Conservation (phyloP, 768 basidiomycete genomes). For the Cyathus striatus region DNA sequence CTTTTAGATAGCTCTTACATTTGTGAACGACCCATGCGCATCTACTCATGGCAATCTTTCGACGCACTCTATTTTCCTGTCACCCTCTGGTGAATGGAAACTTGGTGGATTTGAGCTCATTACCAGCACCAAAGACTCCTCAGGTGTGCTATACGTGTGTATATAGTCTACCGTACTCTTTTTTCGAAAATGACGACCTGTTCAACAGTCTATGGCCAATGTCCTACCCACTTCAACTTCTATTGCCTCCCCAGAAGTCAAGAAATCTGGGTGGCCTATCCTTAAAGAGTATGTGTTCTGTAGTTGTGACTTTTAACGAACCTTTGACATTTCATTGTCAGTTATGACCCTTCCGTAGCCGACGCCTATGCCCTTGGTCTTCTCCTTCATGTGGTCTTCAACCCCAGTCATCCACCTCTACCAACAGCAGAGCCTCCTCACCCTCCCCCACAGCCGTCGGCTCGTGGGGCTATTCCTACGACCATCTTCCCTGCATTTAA, state of each 20-base stretch:
- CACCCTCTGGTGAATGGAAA: conserved; percentile 95
- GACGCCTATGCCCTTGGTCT: conserved; percentile 90
- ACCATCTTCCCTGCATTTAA: conserved; percentile 79
- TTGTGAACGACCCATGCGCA: conserved; percentile 78
- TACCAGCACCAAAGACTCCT: conserved; percentile 77
- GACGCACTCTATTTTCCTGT: conserved; percentile 79
- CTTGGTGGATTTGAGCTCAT: conserved; percentile 91
- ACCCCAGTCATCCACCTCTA: conserved; percentile 71
- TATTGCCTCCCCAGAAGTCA: conserved; percentile 81
- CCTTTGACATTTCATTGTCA: conserved; percentile 19
- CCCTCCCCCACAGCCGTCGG: conserved; percentile 70
- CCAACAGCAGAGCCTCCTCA: conserved; percentile 68
- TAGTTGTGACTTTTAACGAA: not conserved
- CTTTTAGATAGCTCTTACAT: conserved; percentile 76
- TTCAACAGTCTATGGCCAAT: conserved; percentile 67
- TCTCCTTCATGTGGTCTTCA: conserved; percentile 83
- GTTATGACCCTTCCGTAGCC: conserved; percentile 54
- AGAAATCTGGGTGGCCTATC: conserved; percentile 77
- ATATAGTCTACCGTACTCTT: conserved; percentile 1
- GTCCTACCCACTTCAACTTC: conserved; percentile 54
- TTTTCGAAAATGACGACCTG: conserved; percentile 9
- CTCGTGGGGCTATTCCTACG: conserved; percentile 72
- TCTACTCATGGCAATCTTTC: conserved; percentile 83
- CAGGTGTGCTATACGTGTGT: conserved; percentile 77
- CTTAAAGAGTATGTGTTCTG: conserved; percentile 68